Evolutionary conservation across 2,329 filamentous ascomycete genomes (phyloP), one percentile per base, ranked within the genome.

Genomic region (Phaeosphaeria sp.): DNA sequence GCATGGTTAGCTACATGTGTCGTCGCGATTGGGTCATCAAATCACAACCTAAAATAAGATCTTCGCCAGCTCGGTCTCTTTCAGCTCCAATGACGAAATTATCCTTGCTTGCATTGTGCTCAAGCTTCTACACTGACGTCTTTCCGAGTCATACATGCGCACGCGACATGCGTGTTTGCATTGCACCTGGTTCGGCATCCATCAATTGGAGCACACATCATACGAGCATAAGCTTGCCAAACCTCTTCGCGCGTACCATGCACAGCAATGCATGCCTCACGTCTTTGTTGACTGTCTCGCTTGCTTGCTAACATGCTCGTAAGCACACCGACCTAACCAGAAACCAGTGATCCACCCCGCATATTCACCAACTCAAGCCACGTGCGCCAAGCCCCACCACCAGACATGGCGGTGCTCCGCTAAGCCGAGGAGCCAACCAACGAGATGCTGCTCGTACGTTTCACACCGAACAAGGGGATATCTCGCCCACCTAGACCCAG

Each of bases 301-400:
- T 6, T 39, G 36, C 36, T 39, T 39, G 36, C 36, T 39, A 39
- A 39, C 36, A 39, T n/a, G 15, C 36, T 39, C 36, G 36, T 39
- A 17, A 39, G 36, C 36, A 39, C 36, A 44, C 20, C 42, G 6
- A 44, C 42, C 17, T n/a, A 36, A 17, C 30, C 30, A 20, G 25
- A 25, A 39, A 33, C 21, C 18, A 21, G 5, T 22, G 22, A 44
- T 22, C 52, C 43, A 55, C 52, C 56, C 52, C 52, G 42, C 58
- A 60, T n/a, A 55, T 51, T 54, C 46, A 23, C 50, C 56, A 50
- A 46, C 54, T 48, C 52, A 54, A 52, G 58, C 52, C 55, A 57
- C 50, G 25, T 39, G 25, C 52, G 30, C 52, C 55, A 59, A 36
- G 20, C 56, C 22, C 18, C 36, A 39, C 36, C 36, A 39, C 11